Evolutionary conservation across 2,329 filamentous ascomycete genomes (phyloP), one percentile per base, ranked within the genome.

Genomic region (Penicillium vulpinum): DNA sequence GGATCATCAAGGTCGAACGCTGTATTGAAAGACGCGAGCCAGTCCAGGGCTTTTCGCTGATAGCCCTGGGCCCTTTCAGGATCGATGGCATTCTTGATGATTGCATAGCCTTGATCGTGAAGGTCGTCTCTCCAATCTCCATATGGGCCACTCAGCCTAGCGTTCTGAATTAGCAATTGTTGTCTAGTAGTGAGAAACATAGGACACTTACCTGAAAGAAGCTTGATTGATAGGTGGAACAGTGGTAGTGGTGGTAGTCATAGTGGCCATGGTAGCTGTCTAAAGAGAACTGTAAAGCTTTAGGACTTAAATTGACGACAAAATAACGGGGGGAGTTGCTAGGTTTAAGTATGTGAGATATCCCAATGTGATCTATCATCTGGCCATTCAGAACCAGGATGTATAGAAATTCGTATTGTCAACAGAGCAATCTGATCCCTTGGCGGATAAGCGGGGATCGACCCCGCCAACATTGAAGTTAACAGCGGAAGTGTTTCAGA

Each of bases 91-190:
- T 54, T 60, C 22, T 65, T 65, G 21, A 64, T 55, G 7, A 63
- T 53, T 2, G 44, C 63, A 33, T 53, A 64, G 1, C 62, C 62
- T 41, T 64, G 54, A 5, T 56, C 47, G 24, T 53, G 45, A n/a
- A 63, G 58, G 10, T 63, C 55, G n/a, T 64, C 63, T 28, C 63
- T 44, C 55, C 58, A 65, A 38, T 65, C 63, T 2, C 60, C 62
- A 26, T 43, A 55, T 6, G 52, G 46, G 2, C 52, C 45, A 38
- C 5, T 9, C 1, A 50, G 29, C 6, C 52, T 55, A 26, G 11
- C 6, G 9, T n/a, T 0, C 5, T n/a, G 9, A 10, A 41, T 54
- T 18, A 55, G 45, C 11, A 22, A 24, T 28, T 40, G 10, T 26
- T 26, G 8, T n/a, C 16, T n/a, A 10, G 15, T 5, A 28, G 2